Base-by-base conservation (phyloP, 495 filamentous ascomycete genomes). In the Diplogelasinospora grovesii region DNA sequence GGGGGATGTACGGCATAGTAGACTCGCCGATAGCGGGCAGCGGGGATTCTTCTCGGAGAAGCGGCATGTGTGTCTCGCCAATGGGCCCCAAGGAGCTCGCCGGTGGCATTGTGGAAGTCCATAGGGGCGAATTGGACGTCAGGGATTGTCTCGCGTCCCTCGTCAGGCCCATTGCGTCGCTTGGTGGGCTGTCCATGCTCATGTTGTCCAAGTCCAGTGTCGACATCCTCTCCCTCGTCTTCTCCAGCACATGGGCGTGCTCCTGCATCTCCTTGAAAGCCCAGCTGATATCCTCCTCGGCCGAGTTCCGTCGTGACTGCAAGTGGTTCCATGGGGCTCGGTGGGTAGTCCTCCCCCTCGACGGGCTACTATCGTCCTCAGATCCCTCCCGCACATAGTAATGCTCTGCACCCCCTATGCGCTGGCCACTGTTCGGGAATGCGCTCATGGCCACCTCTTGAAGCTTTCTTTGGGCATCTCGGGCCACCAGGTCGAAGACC, bases 401-500 rank as follows among this genome's bases (percentile, higher is more conserved):
- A 49, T 77, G 56, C 45, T 75, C 70, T 20, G 75, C 71, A 22
- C 69, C 71, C 21, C 67, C 63, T 50, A 64, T 64, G 37, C 61
- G 61, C 25, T 61, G 50, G 15, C 59, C 57, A 35, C 59, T 64
- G 59, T 71, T 71, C 44, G 68, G 66, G 47, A 71, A 71, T 24
- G 67, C 66, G 32, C 66, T 64, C 59, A 72, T 61, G 49, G 65
- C 66, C 38, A 63, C 52, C 56, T 73, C 63, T 28, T 69, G 56
- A 39, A 73, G 54, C 55, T 89, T 81, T 56, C 78, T 78, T 56
- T 89, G 79, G 10, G 85, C 85, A 43, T 85, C 81, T 36, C 73
- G 75, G 26, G 83, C 82, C 15, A 86, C 85, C 36, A 94, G 64
- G 15, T 81, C 77, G 13, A 90, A 72, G 27, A 94, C 60, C 49